A percentile compares a stretch with the other conserved stretches of the same genome.
phyloP scores from a whole-genome alignment of 2,329 filamentous ascomycete species.

The Verticillium nonalfalfae region DNA sequence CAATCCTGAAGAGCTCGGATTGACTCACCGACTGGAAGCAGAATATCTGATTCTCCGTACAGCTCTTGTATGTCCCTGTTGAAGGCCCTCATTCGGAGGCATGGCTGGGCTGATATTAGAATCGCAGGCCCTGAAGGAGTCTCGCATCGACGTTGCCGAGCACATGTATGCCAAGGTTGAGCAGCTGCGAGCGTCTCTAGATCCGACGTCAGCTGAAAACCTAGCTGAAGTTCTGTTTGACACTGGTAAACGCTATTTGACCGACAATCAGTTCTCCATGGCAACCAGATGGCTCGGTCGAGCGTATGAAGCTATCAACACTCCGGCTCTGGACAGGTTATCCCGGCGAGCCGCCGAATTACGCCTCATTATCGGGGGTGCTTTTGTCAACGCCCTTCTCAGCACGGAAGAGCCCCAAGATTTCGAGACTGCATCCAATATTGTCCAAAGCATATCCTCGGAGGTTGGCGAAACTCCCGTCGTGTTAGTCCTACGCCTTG shows the following conservation, averaged over 20 bases:
- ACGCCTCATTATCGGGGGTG: conserved; percentile 59
- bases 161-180: conserved; percentile 63
- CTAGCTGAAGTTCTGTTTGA: conserved; percentile 64
- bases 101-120: not conserved
- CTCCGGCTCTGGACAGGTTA: conserved; percentile 46
- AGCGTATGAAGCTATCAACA: conserved; percentile 52
- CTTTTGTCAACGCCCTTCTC: conserved; percentile 49
- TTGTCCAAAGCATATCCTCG: conserved; percentile 56
- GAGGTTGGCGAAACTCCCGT: conserved; percentile 59
- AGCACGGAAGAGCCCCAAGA: conserved; percentile 35
- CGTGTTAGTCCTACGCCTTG: conserved; percentile 62
- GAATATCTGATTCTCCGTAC: conserved; percentile 64
- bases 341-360: conserved; percentile 58
- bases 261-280: conserved; percentile 41
- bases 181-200: conserved; percentile 28
- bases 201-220: conserved; percentile 48
- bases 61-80: conserved; percentile 45
- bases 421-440: conserved; percentile 43
- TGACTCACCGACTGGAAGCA: conserved; percentile 34
- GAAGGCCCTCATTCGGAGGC: no score
- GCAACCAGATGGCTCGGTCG: conserved; percentile 70
- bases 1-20: conserved; percentile 20
- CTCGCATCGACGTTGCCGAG: conserved; percentile 68
- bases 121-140: conserved; percentile 65
- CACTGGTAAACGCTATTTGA: conserved; percentile 58